Percentiles rank a stretch among this genome's conserved stretches.
Evolutionary conservation across 1,139 yeast species (phyloP).

Genomic region (Nakaseomyces uthaithaninus): DNA sequence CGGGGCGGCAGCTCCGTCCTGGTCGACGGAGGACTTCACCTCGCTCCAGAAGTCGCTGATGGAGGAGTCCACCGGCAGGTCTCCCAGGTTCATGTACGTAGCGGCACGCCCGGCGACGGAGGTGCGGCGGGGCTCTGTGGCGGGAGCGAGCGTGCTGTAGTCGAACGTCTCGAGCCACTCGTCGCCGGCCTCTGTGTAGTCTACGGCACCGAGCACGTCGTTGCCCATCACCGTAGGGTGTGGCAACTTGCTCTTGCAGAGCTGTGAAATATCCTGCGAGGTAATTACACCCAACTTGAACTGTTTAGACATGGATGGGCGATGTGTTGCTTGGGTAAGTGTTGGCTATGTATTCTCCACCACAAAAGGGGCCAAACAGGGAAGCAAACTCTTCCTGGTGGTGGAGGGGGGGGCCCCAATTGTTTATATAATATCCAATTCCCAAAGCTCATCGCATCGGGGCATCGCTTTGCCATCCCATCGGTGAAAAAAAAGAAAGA

Average conservation of each 20-base stretch:
- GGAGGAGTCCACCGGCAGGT: slow-evolving; percentile 6
- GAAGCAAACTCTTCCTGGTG: no score
- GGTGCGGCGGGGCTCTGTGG: no score
- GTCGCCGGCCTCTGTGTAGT: background rate
- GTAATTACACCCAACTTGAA: slow-evolving; percentile 6
- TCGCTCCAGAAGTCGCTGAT: slow-evolving; percentile 31
- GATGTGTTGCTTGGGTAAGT: no score
- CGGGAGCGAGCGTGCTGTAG: no score
- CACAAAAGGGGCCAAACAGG: background rate
- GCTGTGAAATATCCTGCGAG: slow-evolving; percentile 1
- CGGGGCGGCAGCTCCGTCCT: slow-evolving; percentile 1
- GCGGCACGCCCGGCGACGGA: background rate
- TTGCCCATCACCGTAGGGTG: slow-evolving; percentile 6
- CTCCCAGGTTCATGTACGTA: slow-evolving; percentile 1
- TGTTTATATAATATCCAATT: no score
- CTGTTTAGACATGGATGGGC: slow-evolving; percentile 4
- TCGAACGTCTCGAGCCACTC: background rate
- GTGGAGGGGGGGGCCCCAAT: no score
- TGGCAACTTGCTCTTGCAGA: slow-evolving; percentile 4
- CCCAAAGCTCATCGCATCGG: background rate
- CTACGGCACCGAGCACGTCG: background rate
- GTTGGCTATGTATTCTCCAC: no score
- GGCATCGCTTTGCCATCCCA: background rate
- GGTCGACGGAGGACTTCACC: slow-evolving; percentile 20
- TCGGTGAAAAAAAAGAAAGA: background rate